Base-by-base conservation (phyloP, 2,329 filamentous ascomycete genomes). In the Ilyonectria sp. region DNA sequence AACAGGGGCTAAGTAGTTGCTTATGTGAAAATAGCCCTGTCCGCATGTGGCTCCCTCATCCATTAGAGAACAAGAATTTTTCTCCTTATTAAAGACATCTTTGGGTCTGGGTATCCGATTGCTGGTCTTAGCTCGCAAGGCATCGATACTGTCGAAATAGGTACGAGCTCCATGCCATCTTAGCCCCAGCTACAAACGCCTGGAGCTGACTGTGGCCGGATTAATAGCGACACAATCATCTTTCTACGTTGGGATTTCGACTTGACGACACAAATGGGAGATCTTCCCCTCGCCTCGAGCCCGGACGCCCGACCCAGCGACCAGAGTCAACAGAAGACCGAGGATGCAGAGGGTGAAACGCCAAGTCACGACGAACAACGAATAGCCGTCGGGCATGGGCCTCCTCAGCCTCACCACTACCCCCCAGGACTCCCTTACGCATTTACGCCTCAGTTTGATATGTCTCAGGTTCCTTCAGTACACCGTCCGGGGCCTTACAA, bases 371-470 rank as follows among this genome's bases (percentile, higher is more conserved):
- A 58, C 55, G 65, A 71, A 31, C 55, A 68, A 49, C 67, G 55
- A 46, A 57, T 47, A 59, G 17, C 53, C 73, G 76, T 63, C 67
- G 73, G 74, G 46, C 50, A 74, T 67, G 65, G 43, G 13, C 53
- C 56, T 65, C 35, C 75, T 40, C 64, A 68, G 11, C 57, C 69
- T 47, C 74, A 74, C 49, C 71, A 71, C 50, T 67, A 79, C 11
- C 77, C 80, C 68, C 72, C 71, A 19, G 71, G 76, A 19, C 73
- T 79, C 4, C 81, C 82, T 61, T 80, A 83, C 76, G 74, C 80
- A 3, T 85, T 84, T 69, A 77, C 80, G 19, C 75, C 78, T 33
- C 84, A 86, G 62, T 78, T 83, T 69, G 82, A 84, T 61, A 83
- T 85, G 80, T 70, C 78, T 50, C 75, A 78, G 43, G 68, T 73